These are phyloP conservation scores for Pseudisothecium myosuroides DNA, from an alignment of 225 moss, liverwort and hornwort species.

Conservation along the genomic window DNA sequence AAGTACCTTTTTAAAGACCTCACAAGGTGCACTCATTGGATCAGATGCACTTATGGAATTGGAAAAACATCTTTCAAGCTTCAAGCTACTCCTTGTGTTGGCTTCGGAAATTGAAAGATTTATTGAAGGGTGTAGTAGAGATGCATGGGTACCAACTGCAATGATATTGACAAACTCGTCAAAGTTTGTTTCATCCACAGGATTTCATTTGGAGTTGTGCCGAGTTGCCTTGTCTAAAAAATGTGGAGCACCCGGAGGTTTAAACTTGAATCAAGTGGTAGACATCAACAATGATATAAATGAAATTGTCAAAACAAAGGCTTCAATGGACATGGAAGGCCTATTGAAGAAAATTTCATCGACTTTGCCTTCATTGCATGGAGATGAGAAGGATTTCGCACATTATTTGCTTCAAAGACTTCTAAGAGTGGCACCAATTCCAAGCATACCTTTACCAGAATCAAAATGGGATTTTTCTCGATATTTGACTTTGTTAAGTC, in stretches of 20 bases:
- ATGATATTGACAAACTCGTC: background rate
- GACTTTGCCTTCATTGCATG: background rate
- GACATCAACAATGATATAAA: background rate
- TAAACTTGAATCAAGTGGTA: background rate
- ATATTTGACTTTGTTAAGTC: background rate
- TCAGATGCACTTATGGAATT: background rate
- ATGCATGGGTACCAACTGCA: background rate
- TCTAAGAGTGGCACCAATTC: background rate
- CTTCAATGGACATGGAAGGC: background rate
- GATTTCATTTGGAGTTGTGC: background rate
- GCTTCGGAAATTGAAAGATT: background rate
- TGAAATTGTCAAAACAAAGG: background rate
- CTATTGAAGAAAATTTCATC: background rate
- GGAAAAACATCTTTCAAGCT: background rate
- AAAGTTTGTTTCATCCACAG: background rate
- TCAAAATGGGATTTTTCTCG: background rate
- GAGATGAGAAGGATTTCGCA: background rate
- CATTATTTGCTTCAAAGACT: background rate
- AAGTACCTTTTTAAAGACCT: background rate
- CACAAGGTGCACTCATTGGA: background rate
- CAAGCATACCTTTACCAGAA: too few species aligned
- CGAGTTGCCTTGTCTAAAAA: background rate
- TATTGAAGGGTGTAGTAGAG: background rate
- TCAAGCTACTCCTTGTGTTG: background rate
- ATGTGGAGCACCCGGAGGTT: background rate